phyloP scores from a whole-genome alignment of 495 filamentous ascomycete species.

The Penicillium verhagenii region DNA sequence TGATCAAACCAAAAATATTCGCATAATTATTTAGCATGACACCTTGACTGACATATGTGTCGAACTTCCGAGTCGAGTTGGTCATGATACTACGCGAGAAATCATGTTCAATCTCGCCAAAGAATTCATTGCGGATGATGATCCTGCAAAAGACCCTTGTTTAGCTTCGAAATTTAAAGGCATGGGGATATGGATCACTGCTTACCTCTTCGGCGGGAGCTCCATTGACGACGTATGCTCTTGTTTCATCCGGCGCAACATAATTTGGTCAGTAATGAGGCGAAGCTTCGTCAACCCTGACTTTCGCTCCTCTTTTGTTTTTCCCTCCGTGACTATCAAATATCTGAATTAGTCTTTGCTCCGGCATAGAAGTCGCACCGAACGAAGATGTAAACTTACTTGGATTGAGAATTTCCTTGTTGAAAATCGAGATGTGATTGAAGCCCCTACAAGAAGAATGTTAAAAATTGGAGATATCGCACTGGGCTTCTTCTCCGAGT shows the following conservation, averaged over 20 bases:
- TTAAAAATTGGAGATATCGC: neutral
- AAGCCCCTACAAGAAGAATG: slow-evolving; percentile 58
- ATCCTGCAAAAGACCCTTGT: slow-evolving; percentile 40
- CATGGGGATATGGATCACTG: too few relatives aligned
- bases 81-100: slow-evolving; percentile 95
- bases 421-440: slow-evolving; percentile 91
- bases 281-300: slow-evolving; percentile 77
- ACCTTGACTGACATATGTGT: slow-evolving; percentile 91
- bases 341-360: neutral
- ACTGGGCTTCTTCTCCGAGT: neutral
- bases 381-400: slow-evolving; percentile 34
- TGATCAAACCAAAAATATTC: slow-evolving; percentile 77
- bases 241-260: slow-evolving; percentile 89
- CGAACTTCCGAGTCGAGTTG: slow-evolving; percentile 80
- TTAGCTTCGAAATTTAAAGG: neutral
- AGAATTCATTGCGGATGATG: slow-evolving; percentile 87
- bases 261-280: slow-evolving; percentile 82
- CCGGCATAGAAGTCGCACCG: neutral
- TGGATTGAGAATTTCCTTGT: slow-evolving; percentile 89
- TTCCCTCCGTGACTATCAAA: slow-evolving; percentile 50
- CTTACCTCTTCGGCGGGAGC: slow-evolving; percentile 81
- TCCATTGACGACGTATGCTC: slow-evolving; percentile 93
- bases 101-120: slow-evolving; percentile 91
- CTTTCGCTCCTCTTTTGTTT: slow-evolving; percentile 51
- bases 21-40: slow-evolving; percentile 97